Conservation (phyloP, 768 basidiomycete genomes). For the Naganishia friedmannii region DNA sequence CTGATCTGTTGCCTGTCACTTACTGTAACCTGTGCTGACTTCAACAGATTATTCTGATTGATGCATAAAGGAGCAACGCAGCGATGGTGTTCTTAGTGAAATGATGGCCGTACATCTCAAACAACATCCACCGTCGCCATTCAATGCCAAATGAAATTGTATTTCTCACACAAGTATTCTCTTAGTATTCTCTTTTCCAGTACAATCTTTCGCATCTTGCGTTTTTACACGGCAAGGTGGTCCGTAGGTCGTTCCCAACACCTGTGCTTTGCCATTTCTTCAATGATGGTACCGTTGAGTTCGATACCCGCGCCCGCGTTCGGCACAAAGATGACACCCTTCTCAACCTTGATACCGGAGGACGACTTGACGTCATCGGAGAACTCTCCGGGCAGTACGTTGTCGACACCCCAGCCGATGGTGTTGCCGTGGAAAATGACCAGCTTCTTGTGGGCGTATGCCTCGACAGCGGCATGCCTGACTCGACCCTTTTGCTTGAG, state of each 20-base stretch:
- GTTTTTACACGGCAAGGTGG: constrained; percentile 47
- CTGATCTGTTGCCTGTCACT: no score
- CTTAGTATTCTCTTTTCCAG: no score
- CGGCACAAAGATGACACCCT: constrained; percentile 53
- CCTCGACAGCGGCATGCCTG: constrained; percentile 79
- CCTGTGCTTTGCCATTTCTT: constrained; percentile 52
- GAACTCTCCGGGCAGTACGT: constrained; percentile 53
- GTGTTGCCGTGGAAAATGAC: constrained; percentile 69
- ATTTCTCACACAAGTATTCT: no score
- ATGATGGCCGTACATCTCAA: no score
- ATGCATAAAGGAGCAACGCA: no score
- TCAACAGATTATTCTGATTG: no score
- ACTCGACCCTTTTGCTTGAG: constrained; percentile 65
- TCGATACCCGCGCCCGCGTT: constrained; percentile 45
- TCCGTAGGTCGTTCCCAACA: constrained; percentile 52
- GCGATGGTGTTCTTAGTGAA: no score
- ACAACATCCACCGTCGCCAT: no score
- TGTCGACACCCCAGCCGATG: constrained; percentile 51
- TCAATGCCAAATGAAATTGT: no score
- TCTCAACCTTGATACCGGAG: constrained; percentile 43
- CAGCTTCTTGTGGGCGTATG: constrained; percentile 80
- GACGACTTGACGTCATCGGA: constrained; percentile 36
- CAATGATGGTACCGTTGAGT: constrained; percentile 49
- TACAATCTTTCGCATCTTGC: neutral
- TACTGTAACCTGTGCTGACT: no score